A percentile compares a stretch with the other conserved stretches of the same genome.
These are phyloP conservation scores for Spergularia marina DNA, from an alignment of 148 eudicot species.

Conservation along the genomic window DNA sequence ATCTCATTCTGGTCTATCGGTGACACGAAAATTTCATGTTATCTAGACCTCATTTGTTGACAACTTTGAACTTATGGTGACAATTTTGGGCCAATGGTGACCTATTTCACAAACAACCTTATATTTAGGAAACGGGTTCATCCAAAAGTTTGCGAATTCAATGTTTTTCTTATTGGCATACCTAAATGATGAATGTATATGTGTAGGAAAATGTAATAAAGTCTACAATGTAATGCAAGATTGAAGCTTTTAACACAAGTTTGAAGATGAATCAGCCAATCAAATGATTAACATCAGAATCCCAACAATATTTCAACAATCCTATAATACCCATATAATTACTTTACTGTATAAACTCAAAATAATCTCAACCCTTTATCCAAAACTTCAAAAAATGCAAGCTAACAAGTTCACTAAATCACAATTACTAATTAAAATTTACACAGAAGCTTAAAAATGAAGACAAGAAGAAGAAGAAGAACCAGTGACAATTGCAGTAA, in stretches of 20 bases:
- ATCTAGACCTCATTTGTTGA: no score
- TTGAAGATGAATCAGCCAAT: background rate
- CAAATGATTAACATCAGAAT: background rate
- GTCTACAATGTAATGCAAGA: background rate
- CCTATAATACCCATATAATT: no score
- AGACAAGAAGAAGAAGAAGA: conserved; percentile 12
- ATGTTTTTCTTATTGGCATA: background rate
- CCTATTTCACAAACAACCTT: no score
- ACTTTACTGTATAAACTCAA: background rate
- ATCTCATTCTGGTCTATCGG: no score
- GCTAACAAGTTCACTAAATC: background rate
- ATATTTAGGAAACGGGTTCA: no score
- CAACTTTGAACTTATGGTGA: no score
- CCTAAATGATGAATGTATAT: background rate
- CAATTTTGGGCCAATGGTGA: no score
- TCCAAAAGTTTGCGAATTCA: no score
- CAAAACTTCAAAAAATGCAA: background rate
- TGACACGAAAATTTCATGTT: no score
- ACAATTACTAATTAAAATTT: background rate
- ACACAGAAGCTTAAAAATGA: background rate
- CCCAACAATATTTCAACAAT: background rate
- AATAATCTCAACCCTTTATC: background rate
- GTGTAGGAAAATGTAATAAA: background rate
- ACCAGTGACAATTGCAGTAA: conserved; percentile 61
- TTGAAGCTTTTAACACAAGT: background rate